phyloP scores from a whole-genome alignment of 441 rosid genomes.

The Croton laevigatus region DNA sequence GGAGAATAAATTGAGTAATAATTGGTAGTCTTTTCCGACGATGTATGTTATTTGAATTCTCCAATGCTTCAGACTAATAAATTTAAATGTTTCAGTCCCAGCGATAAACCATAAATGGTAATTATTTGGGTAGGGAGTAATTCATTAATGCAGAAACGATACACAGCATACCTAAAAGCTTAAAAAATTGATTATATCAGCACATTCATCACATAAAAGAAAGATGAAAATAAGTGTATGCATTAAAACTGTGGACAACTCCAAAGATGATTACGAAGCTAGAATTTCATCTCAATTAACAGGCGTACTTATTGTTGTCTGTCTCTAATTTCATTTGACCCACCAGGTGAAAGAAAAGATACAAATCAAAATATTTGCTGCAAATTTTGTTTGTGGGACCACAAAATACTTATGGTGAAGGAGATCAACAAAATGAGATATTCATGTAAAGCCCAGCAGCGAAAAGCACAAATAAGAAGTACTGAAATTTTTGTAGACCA shows the following conservation, averaged over 20 bases:
- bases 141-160: not conserved
- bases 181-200: not conserved
- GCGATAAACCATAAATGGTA: no score
- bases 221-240: not conserved
- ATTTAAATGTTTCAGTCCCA: no score
- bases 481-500: not conserved
- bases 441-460: not conserved
- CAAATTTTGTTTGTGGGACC: not conserved
- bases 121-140: no score
- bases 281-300: not conserved
- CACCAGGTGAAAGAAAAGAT: not conserved
- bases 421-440: not conserved
- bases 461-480: not conserved
- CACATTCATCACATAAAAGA: not conserved
- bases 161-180: not conserved
- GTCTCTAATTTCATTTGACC: not conserved
- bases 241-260: not conserved
- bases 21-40: no score
- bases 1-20: no score
- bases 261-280: not conserved
- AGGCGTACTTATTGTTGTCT: not conserved
- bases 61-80: no score
- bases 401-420: not conserved
- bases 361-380: not conserved
- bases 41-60: no score